Conservation (phyloP, 768 basidiomycete genomes). For the Boletus rubescentipes region DNA sequence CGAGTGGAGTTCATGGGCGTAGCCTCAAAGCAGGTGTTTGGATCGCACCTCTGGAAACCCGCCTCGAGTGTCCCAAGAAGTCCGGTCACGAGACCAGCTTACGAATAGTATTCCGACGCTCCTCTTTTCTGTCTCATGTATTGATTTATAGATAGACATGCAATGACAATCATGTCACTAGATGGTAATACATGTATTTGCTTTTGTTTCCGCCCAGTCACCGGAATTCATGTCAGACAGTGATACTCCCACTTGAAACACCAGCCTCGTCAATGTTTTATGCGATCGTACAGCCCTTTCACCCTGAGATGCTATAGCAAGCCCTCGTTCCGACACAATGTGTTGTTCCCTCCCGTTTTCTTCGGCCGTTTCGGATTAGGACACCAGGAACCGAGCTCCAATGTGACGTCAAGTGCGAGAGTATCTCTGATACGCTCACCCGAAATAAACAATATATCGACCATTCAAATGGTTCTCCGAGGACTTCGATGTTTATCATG, state of each 20-base stretch:
- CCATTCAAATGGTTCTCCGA: constrained; percentile 8
- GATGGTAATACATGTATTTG: background rate
- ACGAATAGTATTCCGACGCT: background rate
- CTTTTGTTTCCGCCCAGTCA: background rate
- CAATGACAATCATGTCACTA: background rate
- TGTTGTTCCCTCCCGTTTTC: background rate
- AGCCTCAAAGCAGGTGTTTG: no score
- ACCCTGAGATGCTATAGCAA: background rate
- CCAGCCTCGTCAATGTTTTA: background rate
- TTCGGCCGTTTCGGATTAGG: constrained; percentile 5
- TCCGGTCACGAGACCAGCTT: no score
- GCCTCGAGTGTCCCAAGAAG: no score
- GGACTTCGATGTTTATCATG: constrained; percentile 1
- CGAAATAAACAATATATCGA: background rate
- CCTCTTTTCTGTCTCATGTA: background rate
- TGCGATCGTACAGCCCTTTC: background rate
- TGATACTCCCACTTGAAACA: background rate
- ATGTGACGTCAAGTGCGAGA: background rate
- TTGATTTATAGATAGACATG: background rate
- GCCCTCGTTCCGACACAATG: background rate
- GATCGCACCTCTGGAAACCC: no score
- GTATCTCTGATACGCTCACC: background rate
- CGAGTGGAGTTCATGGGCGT: background rate
- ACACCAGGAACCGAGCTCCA: background rate
- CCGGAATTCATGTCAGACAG: background rate